Percentiles rank a stretch among this genome's conserved stretches.
Conservation (phyloP, 2,329 filamentous ascomycete species). For the Dothiorella sarmentorum region DNA sequence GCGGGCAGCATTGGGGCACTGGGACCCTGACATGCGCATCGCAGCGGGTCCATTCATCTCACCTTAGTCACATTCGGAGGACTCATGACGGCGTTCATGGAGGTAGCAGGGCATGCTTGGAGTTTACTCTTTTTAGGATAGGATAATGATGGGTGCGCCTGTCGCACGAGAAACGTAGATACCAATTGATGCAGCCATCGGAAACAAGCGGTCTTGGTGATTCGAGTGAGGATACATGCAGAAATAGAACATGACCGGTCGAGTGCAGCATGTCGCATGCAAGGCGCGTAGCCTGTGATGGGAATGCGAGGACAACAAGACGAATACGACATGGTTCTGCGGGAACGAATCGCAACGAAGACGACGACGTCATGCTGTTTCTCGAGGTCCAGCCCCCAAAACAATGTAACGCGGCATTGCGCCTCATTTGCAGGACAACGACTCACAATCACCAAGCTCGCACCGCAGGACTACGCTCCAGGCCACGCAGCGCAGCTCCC, state of each 20-base stretch:
- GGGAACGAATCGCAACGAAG: neutral
- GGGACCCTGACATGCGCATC: neutral
- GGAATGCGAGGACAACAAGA: neutral
- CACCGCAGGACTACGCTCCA: neutral
- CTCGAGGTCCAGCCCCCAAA: neutral
- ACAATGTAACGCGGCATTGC: slow-evolving; percentile 17
- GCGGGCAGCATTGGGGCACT: slow-evolving; percentile 7
- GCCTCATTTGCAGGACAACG: slow-evolving; percentile 12
- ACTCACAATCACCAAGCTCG: slow-evolving; percentile 5
- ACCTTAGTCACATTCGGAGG: neutral
- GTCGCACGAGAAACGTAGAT: slow-evolving; percentile 13
- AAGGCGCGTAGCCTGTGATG: neutral
- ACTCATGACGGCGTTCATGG: slow-evolving; percentile 9
- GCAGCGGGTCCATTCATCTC: slow-evolving; percentile 8
- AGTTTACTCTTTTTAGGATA: slow-evolving; percentile 12
- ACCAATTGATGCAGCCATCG: slow-evolving; percentile 9
- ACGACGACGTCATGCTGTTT: slow-evolving; percentile 15
- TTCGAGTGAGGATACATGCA: neutral
- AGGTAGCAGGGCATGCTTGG: slow-evolving; percentile 10
- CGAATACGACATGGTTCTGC: neutral
- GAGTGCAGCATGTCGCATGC: neutral
- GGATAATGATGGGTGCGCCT: slow-evolving; percentile 11
- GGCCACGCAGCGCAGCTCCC: neutral
- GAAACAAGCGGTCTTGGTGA: neutral
- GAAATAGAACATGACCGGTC: neutral